Evolutionary conservation across 192 early-diverging fungal species (phyloP).

Genomic region (Coemansia sp.): DNA sequence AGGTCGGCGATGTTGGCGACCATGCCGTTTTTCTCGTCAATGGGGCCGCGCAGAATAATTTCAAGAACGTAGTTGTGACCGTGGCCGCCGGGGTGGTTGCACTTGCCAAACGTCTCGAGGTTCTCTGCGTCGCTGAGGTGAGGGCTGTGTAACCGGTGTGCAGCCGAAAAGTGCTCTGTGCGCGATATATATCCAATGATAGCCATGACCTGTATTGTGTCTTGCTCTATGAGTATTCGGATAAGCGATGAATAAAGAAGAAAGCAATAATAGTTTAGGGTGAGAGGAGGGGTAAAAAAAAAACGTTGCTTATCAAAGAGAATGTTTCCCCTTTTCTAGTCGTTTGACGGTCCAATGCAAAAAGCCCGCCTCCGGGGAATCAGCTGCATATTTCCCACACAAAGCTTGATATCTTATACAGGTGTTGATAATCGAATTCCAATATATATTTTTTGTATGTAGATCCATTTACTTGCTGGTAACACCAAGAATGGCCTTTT

Average conservation of each 20-base stretch:
- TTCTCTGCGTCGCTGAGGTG: conserved; percentile 77
- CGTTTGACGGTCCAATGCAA: neutral
- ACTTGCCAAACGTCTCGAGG: conserved; percentile 79
- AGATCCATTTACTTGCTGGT: conserved; percentile 33
- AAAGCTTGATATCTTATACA: neutral
- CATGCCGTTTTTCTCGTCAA: conserved; percentile 85
- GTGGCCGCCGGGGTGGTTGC: conserved; percentile 82
- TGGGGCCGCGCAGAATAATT: conserved; percentile 42
- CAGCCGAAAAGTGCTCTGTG: conserved; percentile 83
- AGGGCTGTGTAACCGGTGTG: conserved; percentile 84
- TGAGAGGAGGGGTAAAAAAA: neutral
- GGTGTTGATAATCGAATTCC: neutral
- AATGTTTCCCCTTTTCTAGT: neutral
- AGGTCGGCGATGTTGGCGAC: conserved; percentile 81
- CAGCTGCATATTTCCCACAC: neutral
- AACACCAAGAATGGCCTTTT: conserved; percentile 70
- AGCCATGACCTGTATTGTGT: neutral
- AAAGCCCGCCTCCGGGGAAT: neutral
- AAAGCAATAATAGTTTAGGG: neutral
- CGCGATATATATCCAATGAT: conserved; percentile 72
- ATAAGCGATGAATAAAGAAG: neutral
- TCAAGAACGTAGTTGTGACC: conserved; percentile 87
- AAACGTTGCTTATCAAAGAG: neutral
- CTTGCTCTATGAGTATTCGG: neutral
- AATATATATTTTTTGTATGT: neutral